phyloP scores from a whole-genome alignment of 352 stramenopile species.

The Pythium aphanidermatum region DNA sequence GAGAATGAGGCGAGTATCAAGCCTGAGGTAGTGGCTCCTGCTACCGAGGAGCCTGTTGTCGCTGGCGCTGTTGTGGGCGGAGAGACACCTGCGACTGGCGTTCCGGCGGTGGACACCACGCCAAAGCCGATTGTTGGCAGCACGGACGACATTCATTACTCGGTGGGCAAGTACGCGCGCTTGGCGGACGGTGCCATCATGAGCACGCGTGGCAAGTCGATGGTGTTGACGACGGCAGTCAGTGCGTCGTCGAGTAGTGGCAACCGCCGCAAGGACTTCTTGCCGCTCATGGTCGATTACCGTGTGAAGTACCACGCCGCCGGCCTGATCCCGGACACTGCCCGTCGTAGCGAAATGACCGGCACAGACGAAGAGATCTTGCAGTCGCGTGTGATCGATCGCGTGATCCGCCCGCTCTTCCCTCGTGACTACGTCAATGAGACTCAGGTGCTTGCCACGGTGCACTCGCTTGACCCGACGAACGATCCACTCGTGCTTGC shows the following conservation, averaged over 20 bases:
- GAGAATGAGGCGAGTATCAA: conserved; percentile 3
- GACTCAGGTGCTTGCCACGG: conserved; percentile 92
- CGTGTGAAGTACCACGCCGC: conserved; percentile 86
- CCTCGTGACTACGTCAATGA: conserved; percentile 92
- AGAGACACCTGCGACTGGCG: conserved; percentile 3
- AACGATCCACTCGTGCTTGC: conserved; percentile 87
- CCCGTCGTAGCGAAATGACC: conserved; percentile 83
- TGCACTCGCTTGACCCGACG: conserved; percentile 81
- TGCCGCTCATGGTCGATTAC: conserved; percentile 94
- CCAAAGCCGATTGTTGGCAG: conserved; percentile 36
- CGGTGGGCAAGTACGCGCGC: conserved; percentile 71
- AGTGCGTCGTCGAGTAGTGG: conserved; percentile 29
- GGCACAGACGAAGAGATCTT: conserved; percentile 95
- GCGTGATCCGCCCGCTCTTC: conserved; percentile 94
- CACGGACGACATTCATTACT: conserved; percentile 45
- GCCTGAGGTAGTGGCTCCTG: conserved; percentile 1
- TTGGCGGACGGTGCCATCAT: conserved; percentile 85
- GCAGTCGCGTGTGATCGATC: conserved; percentile 94
- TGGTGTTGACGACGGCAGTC: conserved; percentile 85
- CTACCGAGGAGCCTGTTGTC: neutral
- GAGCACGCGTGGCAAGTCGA: conserved; percentile 70
- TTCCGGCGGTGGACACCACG: neutral
- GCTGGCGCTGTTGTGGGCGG: conserved; percentile 1
- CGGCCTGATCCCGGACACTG: conserved; percentile 85
- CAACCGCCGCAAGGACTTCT: conserved; percentile 63